Evolutionary conservation across 495 filamentous ascomycete species (phyloP), one percentile per base, ranked within the genome.

Genomic region (Corynascus novoguineensis): DNA sequence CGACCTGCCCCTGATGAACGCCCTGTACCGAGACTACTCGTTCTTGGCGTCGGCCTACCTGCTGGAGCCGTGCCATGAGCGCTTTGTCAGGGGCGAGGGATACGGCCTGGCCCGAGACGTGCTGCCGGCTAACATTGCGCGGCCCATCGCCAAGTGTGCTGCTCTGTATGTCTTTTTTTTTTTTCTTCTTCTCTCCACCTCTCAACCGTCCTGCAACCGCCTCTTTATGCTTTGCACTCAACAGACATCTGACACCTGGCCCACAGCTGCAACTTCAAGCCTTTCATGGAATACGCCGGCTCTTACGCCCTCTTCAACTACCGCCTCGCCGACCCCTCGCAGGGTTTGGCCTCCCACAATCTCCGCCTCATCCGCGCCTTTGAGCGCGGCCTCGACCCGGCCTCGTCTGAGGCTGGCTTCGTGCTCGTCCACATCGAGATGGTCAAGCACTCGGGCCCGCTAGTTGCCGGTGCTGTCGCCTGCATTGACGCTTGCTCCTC

Each of bases 201-300:
- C 24, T 35, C 21, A 35, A n/a, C 28, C 28, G 17, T 46, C 24
- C 15, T 7, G 28, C 24, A 3, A 21, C 31, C 29, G 27, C 31
- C 24, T 22, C 17, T 6, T 19, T 10, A 31, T 32, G 31, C 48
- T 34, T 14, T 10, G 15, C 15, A n/a, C 41, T 8, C 22, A 22
- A 45, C 25, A 17, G 5, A 5, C 28, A 17, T 38, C 22, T 22
- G 11, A 46, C 24, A 17, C 28, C 22, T n/a, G n/a, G n/a, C 6
- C 22, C 9, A 7, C 15, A 85, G 80, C 22, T 78, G 78, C 57
- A 82, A 81, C 19, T 89, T 88, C 72, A 86, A 87, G 66, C 89
- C 91, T 7, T 96, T 95, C 78, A 92, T 96, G 89, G 90, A 92
- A 63, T 96, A 96, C 70, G 91, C 91, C 12, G 91, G 89, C 22